Base-by-base conservation (phyloP, 495 filamentous ascomycete genomes). In the Jackrogersella multiformis region DNA sequence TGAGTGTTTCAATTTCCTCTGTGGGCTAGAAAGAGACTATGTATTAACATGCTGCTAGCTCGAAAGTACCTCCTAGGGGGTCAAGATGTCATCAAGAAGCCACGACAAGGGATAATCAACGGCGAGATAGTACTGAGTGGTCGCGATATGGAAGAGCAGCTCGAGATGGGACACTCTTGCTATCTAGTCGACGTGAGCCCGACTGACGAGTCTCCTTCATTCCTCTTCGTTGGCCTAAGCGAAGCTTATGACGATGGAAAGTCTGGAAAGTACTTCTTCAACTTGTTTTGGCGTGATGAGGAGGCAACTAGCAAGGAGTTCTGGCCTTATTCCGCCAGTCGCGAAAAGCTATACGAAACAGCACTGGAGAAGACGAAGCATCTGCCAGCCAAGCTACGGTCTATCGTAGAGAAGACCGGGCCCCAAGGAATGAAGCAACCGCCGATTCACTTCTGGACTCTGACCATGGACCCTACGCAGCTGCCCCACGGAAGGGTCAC, bases 401-500 rank as follows among this genome's bases (percentile, higher is more conserved):
- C 59, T 23, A 69, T 73, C 20, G 46, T 74, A 10, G 66, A 72
- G 46, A 62, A 53, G 44, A 71, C 72, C 10, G 49, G 60, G 0
- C 56, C 62, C 12, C 32, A 58, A 12, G 59, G 66, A 13, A 72
- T 72, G 55, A 63, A 64, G 48, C 38, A 41, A 5, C 54, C 54
- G 38, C 61, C 61, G 7, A 57, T 70, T 2, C 58, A 67, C 21
- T 64, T 66, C 42, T 56, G 46, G 48, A 68, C 63, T 49, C 26
- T 74, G 34, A 51, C 36, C 5, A 65, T 74, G 46, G 44, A 58
- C 18, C 38, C 60, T 13, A 66, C 68, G 23, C 36, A 45, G n/a
- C 32, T 76, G 39, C 68, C 57, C 30, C 73, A 77, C 12, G 80
- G 81, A 7, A 66, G 80, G 18, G 74, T 78, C 4, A 77, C 79